Conservation (phyloP, 306 rosid genomes). For the Lathyrus tuberosus region DNA sequence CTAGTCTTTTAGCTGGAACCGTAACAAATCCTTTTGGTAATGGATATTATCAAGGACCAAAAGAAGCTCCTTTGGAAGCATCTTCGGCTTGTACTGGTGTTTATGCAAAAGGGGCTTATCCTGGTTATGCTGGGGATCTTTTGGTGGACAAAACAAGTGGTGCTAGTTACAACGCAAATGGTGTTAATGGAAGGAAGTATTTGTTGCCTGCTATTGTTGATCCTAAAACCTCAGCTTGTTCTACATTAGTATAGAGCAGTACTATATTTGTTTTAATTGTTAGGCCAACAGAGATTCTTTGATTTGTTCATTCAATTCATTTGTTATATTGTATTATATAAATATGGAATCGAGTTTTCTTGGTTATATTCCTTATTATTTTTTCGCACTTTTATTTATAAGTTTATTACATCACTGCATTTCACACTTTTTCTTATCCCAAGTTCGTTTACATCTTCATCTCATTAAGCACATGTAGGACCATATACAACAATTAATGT, state of each 20-base stretch:
- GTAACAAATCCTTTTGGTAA: slow-evolving; percentile 69
- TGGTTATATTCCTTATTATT: no score
- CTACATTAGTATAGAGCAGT: slow-evolving; percentile 19
- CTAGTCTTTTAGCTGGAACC: slow-evolving; percentile 66
- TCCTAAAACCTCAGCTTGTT: slow-evolving; percentile 60
- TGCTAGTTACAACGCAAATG: slow-evolving; percentile 61
- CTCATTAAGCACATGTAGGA: no score
- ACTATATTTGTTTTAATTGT: no score
- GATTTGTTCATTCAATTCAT: no score
- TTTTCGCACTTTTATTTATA: no score
- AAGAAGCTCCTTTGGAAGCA: slow-evolving; percentile 75
- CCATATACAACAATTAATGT: no score
- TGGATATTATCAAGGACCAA: slow-evolving; percentile 74
- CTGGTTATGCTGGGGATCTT: slow-evolving; percentile 49
- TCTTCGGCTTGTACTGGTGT: slow-evolving; percentile 69
- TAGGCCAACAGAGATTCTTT: no score
- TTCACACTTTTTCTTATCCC: no score
- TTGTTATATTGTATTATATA: no score
- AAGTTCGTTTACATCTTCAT: no score
- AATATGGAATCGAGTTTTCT: no score
- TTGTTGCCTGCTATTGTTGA: slow-evolving; percentile 64
- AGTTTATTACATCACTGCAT: no score
- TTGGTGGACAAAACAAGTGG: slow-evolving; percentile 59
- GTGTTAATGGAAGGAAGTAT: slow-evolving; percentile 41
- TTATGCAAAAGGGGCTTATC: slow-evolving; percentile 52